Base-by-base conservation (phyloP, 208 protist genomes). In the Herpetomonas samuelpessoai region DNA sequence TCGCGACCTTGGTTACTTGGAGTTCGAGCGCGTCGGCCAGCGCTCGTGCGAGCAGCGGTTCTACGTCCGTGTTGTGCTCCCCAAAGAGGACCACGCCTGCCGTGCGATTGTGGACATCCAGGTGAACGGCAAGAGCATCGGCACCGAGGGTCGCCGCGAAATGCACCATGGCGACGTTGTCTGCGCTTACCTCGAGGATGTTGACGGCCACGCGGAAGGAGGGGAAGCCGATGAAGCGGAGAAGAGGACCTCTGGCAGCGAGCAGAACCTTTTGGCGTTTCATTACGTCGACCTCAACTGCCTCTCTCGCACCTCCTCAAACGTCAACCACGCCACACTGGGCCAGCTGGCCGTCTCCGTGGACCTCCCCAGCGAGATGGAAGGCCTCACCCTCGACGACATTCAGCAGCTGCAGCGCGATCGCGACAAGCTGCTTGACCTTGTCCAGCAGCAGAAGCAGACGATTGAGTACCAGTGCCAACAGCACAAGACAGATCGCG, bases 231-330 rank as follows among this genome's bases (percentile, higher is more conserved):
- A 12, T 12, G 10, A 18, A 18, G 19, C 47, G 47, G 50, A 65
- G 12, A 39, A 26, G 7, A 26, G 35, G 24, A 64, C 28, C 22
- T 35, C 47, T 24, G 45, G 56, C 24, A 41, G 47, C 2, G 69
- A 79, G 46, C 76, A 88, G 49, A 73, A 59, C 56, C 57, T 88
- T 12, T 47, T 91, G 14, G 66, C 73, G 3, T 86, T 88, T 39
- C 84, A 91, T 67, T 91, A 77, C 45, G 75, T 91, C 26, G 84
- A 91, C 56, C 71, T 83, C 21, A 88, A 86, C 55, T 76, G 66
- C 28, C 65, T 91, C 38, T 65, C 83, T 1, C 79, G 79, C 21
- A 55, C 62, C 24, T 31, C 27, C 49, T 30, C 38, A 26, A 53
- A 55, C 54, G 53, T 22, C 12, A 62, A 49, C 47, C 54, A 47